These are phyloP conservation scores for Ustilago hordei DNA, from an alignment of 1,284 basidiomycete genomes.

Conservation along the genomic window DNA sequence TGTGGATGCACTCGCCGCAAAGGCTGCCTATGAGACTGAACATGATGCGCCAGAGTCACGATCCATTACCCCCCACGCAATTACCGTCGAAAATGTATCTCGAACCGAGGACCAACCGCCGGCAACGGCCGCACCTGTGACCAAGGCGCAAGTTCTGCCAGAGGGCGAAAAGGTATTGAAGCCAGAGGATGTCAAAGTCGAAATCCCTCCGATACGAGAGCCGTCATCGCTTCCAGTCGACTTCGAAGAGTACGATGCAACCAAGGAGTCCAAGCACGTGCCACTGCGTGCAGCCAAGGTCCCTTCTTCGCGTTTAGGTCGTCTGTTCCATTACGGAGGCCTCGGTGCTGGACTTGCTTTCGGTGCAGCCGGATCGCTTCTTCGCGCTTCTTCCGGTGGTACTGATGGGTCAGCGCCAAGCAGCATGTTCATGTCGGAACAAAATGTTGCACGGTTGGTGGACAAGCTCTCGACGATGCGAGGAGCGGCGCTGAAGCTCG, in stretches of 20 bases:
- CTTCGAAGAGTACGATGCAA: conserved; percentile 65
- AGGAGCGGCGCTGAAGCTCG: conserved; percentile 94
- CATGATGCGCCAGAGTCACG: not conserved
- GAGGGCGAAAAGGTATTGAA: not conserved
- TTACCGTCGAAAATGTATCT: too few relatives aligned
- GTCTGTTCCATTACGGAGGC: conserved; percentile 66
- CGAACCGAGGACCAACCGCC: too few relatives aligned
- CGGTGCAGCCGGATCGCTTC: conserved; percentile 61
- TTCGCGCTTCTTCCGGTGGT: conserved; percentile 28
- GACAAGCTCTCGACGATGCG: conserved; percentile 93
- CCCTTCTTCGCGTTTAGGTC: conserved; percentile 67
- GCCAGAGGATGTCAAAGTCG: not conserved
- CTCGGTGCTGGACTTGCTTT: conserved; percentile 67
- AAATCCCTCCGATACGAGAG: conserved; percentile 5
- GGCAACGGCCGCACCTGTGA: not conserved
- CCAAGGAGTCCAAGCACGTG: conserved; percentile 48
- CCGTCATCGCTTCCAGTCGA: not conserved
- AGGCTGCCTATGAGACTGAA: not conserved
- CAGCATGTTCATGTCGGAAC: conserved; percentile 70
- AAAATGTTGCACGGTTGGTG: conserved; percentile 86
- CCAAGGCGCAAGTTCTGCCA: not conserved
- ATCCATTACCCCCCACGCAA: not conserved
- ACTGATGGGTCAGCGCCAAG: conserved; percentile 3
- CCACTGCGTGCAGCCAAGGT: conserved; percentile 65
- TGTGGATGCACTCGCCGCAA: not conserved